Base-by-base conservation (phyloP, 768 basidiomycete genomes). In the Phanerochaete sordida region DNA sequence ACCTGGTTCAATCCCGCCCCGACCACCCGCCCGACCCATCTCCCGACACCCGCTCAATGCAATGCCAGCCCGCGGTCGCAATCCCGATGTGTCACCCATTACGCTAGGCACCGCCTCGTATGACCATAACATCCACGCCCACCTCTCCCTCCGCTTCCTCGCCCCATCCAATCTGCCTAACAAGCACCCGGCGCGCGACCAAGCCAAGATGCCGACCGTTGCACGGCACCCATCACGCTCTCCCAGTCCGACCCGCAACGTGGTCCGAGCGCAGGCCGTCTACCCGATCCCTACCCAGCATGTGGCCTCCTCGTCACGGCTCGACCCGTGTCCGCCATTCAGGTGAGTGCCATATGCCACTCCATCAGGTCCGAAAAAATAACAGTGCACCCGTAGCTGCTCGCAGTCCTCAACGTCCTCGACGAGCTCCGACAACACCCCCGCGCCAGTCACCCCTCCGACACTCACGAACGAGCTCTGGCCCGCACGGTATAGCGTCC, bases 401-500 rank as follows among this genome's bases (percentile, higher is more conserved):
- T 62, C 61, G 43, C 56, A 66, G 31, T 68, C 68, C 13, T 69
- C 69, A 49, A 65, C 67, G 43, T 48, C 66, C 53, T 64, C 66
- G 26, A 33, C 63, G 30, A 60, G 64, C 26, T 65, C 68, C n/a
- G 65, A 68, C 12, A 66, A 62, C 26, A 68, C 65, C 13, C 63
- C 63, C 46, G 66, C 62, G 23, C 66, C 71, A 2, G 56, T 68
- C 7, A 70, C 70, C 1, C 68, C 69, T 3, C 68, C 70, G 13
- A 68, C 64, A 8, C 45, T 52, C 30, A 39, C 69, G 67, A 47
- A 63, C 15, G 63, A 78, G 66, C 75, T 75, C 66, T 75, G 74
- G 68, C 77, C 55, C 66, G 58, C 64, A 66, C 55, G 60, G 72
- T 69, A 54, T 66, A 68, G 51, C 69, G 68, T 3, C 13, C 37